Evolutionary conservation across 768 basidiomycete genomes (phyloP).

Genomic region (Suillus ampliporus): DNA sequence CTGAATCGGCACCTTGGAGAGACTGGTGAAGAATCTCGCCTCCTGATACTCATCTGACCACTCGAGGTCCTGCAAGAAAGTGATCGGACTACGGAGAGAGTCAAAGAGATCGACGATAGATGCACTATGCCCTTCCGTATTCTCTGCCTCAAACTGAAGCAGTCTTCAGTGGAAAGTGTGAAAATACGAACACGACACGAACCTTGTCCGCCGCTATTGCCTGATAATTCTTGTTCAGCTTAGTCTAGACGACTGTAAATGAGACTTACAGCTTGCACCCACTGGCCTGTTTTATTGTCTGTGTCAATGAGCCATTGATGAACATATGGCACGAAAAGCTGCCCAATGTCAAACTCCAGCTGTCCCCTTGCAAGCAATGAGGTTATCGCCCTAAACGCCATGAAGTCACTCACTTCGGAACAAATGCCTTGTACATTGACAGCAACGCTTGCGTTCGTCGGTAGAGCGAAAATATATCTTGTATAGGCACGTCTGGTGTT

Average conservation of each 20-base stretch:
- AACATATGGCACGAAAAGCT: conserved; percentile 89
- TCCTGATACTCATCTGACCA: conserved; percentile 93
- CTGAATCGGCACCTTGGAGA: conserved; percentile 72
- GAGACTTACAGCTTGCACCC: conserved; percentile 86
- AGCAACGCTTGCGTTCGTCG: conserved; percentile 74
- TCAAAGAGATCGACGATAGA: conserved; percentile 97
- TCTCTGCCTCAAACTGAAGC: conserved; percentile 77
- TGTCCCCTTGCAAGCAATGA: conserved; percentile 47
- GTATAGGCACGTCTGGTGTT: conserved; percentile 85
- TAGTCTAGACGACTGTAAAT: neutral
- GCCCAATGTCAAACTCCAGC: conserved; percentile 69
- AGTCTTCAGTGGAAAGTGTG: conserved; percentile 12
- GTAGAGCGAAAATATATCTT: conserved; percentile 89
- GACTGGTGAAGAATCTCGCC: conserved; percentile 86
- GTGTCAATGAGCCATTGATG: conserved; percentile 89
- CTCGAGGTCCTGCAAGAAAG: conserved; percentile 85
- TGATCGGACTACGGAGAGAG: conserved; percentile 88
- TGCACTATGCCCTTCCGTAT: conserved; percentile 87
- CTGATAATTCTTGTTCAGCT: conserved; percentile 39
- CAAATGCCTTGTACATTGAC: conserved; percentile 85
- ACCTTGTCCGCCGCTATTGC: conserved; percentile 88
- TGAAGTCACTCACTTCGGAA: conserved; percentile 62
- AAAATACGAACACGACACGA: conserved; percentile 14
- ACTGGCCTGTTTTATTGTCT: conserved; percentile 87
- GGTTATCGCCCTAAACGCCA: conserved; percentile 5